Conservation (phyloP, 345 rosid genomes). For the Bruguiera sexangula region DNA sequence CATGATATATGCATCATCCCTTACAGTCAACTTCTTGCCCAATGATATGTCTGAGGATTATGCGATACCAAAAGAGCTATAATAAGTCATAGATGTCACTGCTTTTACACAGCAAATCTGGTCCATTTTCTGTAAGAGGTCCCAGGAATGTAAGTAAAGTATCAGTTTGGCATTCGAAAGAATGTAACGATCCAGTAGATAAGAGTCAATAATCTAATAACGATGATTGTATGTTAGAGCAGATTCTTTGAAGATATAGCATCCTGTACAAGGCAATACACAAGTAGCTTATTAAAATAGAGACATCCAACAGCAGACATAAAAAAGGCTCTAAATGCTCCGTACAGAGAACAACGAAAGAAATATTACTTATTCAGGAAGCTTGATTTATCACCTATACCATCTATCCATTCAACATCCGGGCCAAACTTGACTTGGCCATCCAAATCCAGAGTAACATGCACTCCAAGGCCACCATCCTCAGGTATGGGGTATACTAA, state of each 20-base stretch:
- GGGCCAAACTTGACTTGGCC: constrained; percentile 94
- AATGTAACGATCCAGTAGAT: background rate
- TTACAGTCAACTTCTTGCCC: too few relatives aligned
- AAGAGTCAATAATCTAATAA: too few relatives aligned
- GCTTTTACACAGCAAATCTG: too few relatives aligned
- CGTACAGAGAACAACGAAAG: constrained; percentile 14
- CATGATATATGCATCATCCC: too few relatives aligned
- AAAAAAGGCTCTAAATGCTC: background rate
- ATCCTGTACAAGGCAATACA: too few relatives aligned
- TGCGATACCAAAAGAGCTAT: too few relatives aligned
- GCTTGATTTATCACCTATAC: constrained; percentile 54
- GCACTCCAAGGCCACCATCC: constrained; percentile 91
- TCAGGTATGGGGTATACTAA: constrained; percentile 89
- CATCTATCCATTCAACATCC: constrained; percentile 82
- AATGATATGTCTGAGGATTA: too few relatives aligned
- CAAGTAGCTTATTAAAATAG: too few relatives aligned
- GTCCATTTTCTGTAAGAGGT: too few relatives aligned
- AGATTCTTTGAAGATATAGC: background rate
- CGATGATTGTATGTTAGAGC: too few relatives aligned
- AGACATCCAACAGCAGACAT: background rate
- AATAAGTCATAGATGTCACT: too few relatives aligned
- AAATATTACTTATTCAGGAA: constrained; percentile 63
- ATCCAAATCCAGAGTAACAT: constrained; percentile 83
- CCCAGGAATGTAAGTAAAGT: background rate
- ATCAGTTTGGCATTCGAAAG: background rate